Base-by-base conservation (phyloP, 164 flowering plant genomes). In the Vitis riparia region DNA sequence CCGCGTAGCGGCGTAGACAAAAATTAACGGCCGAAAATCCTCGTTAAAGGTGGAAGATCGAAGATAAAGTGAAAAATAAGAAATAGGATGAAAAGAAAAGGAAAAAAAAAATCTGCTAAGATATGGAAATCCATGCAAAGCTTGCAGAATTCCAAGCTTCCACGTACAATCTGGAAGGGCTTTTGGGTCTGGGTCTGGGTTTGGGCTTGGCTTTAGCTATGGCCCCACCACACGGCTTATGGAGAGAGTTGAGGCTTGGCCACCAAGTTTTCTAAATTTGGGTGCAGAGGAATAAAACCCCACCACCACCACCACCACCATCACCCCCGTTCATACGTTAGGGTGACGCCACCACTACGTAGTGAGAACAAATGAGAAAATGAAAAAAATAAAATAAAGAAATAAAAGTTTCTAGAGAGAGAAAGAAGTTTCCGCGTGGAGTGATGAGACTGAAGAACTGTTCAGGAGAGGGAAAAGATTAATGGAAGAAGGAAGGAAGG, bases 301-400 rank as follows among this genome's bases (percentile, higher is more conserved):
- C 48, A 13, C 50, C 56, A 57, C 55, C 67, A n/a, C 71, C 59
- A 8, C 3, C 15, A 9, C 51, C 49, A 15, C 49, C 13, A 27
- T 30, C 27, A 7, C 23, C 4, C 2, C 4, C 2, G 5, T 16
- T 51, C n/a, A 3, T 30, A 32, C 85, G 82, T 81, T 47, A 75
- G 77, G 79, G 50, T 85, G 88, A 83, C 87, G 83, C 19, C 70
- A 68, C 23, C n/a, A 4, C 11, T 51, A 70, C 88, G 85, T 74
- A 83, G 71, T 85, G 79, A 56, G 84, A 81, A 80, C 83, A 70
- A 78, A 82, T 84, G 85, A 53, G 14, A 47, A 62, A 29, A 61
- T 4, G 17, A 60, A 23, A 32, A 14, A 5, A 68, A 57, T 32
- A 37, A 48, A 10, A 47, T 59, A 73, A 5, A 30, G 3, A 13